Percentiles rank a stretch among this genome's conserved stretches.
Evolutionary conservation across 768 basidiomycete species (phyloP).

Genomic region (Nidula microcarpa): DNA sequence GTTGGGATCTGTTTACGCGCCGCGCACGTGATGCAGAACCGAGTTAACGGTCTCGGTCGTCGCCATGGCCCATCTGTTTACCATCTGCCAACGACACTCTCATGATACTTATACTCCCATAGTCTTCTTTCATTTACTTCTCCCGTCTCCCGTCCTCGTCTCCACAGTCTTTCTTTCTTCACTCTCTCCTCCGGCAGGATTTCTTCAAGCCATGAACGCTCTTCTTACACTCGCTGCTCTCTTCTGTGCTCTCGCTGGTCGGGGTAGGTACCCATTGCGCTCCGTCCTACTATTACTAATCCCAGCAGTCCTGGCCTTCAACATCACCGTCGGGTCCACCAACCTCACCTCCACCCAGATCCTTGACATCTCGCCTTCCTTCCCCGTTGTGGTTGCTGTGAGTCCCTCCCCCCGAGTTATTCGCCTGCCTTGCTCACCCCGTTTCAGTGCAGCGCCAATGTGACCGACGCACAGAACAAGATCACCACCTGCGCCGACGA

Average conservation of each 20-base stretch:
- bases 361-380: slow-evolving; percentile 32
- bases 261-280: slow-evolving; percentile 37
- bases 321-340: slow-evolving; percentile 38
- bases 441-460: not conserved
- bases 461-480: slow-evolving; percentile 10
- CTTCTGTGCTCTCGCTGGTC: slow-evolving; percentile 49
- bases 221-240: slow-evolving; percentile 26
- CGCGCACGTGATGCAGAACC: too few relatives aligned
- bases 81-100: too few relatives aligned
- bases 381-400: slow-evolving; percentile 18
- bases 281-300: not conserved
- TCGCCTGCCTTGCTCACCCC: slow-evolving; percentile 17
- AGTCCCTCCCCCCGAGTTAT: slow-evolving; percentile 15
- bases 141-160: not conserved
- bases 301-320: slow-evolving; percentile 39
- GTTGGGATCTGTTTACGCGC: too few relatives aligned
- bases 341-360: slow-evolving; percentile 40
- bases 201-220: slow-evolving; percentile 20
- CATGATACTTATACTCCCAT: too few relatives aligned
- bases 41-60: too few relatives aligned
- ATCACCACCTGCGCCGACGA: slow-evolving; percentile 42
- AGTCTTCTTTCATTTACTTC: too few relatives aligned
- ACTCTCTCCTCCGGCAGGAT: slow-evolving; percentile 22
- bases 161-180: slow-evolving; percentile 5
- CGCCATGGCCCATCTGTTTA: too few relatives aligned